phyloP scores from a whole-genome alignment of 2,329 filamentous ascomycete species.

The Stemphylium lycopersici region DNA sequence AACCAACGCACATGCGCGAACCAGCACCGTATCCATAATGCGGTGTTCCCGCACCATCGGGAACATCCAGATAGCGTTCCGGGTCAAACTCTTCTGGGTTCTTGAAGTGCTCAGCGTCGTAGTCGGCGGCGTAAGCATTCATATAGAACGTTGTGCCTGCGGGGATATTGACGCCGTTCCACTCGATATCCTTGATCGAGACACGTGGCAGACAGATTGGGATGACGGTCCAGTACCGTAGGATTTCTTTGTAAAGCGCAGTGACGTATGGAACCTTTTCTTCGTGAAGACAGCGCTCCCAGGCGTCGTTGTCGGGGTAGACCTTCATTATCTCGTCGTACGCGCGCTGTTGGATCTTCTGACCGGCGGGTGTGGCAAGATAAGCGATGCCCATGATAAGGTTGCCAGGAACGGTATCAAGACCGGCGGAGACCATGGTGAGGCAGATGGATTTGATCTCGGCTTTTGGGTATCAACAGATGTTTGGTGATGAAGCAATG shows the following conservation, averaged over 20 bases:
- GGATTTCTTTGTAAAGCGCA: conserved; percentile 77
- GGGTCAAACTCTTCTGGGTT: conserved; percentile 68
- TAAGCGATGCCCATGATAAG: conserved; percentile 81
- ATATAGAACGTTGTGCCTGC: conserved; percentile 80
- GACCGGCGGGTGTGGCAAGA: conserved; percentile 70
- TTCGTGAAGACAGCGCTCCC: conserved; percentile 73
- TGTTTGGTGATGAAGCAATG: not conserved
- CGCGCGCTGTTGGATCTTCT: conserved; percentile 72
- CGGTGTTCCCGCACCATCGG: conserved; percentile 54
- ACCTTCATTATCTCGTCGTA: conserved; percentile 72
- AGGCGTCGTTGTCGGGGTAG: conserved; percentile 77
- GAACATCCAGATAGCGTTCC: conserved; percentile 67
- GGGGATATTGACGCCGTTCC: conserved; percentile 70
- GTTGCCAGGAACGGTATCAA: conserved; percentile 82
- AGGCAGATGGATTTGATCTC: conserved; percentile 82
- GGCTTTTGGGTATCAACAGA: conserved; percentile 52
- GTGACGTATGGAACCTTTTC: conserved; percentile 80
- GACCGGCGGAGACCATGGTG: conserved; percentile 80
- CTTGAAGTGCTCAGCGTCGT: conserved; percentile 72
- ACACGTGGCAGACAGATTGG: conserved; percentile 77
- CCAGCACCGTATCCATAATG: conserved; percentile 59
- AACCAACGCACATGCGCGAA: conserved; percentile 55
- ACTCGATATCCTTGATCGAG: conserved; percentile 74
- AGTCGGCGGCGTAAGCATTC: conserved; percentile 77
- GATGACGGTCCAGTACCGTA: conserved; percentile 81